Conservation (phyloP, 2,329 filamentous ascomycete genomes). For the Fusarium annulatum region DNA sequence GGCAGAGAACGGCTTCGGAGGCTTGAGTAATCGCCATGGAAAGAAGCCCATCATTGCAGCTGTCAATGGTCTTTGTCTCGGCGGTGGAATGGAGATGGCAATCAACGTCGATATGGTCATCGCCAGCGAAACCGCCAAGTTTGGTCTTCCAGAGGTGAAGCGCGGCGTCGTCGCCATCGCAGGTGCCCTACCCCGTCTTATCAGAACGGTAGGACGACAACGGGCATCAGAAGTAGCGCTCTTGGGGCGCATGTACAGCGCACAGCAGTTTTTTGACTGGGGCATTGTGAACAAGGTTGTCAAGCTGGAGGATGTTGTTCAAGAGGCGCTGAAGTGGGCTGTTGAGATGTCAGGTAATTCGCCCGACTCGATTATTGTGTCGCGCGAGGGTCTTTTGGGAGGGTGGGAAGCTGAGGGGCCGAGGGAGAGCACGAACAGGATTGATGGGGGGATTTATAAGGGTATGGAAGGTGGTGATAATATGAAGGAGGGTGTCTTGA, state of each 20-base stretch:
- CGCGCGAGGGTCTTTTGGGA: slow-evolving; percentile 74
- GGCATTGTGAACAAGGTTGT: slow-evolving; percentile 75
- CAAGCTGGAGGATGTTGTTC: slow-evolving; percentile 58
- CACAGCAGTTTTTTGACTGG: slow-evolving; percentile 71
- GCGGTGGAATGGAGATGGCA: slow-evolving; percentile 80
- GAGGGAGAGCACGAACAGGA: slow-evolving; percentile 67
- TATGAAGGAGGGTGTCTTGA: slow-evolving; percentile 77
- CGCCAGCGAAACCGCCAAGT: slow-evolving; percentile 64
- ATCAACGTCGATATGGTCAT: slow-evolving; percentile 78
- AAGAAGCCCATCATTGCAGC: slow-evolving; percentile 80
- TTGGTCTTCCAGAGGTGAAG: slow-evolving; percentile 76
- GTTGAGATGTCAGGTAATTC: slow-evolving; percentile 71
- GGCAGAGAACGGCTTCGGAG: slow-evolving; percentile 65
- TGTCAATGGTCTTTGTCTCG: slow-evolving; percentile 78
- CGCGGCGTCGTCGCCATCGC: slow-evolving; percentile 76
- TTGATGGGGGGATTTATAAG: slow-evolving; percentile 68
- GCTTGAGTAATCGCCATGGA: slow-evolving; percentile 70
- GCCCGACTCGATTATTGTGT: slow-evolving; percentile 82
- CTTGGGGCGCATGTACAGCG: slow-evolving; percentile 68
- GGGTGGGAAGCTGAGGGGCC: slow-evolving; percentile 78
- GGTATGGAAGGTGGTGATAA: slow-evolving; percentile 75
- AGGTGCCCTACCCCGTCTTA: slow-evolving; percentile 74
- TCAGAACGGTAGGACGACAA: slow-evolving; percentile 71
- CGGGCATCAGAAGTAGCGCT: slow-evolving; percentile 78
- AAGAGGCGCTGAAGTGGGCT: slow-evolving; percentile 71